These are phyloP conservation scores for Ophiostoma populinum DNA, from an alignment of 2,329 filamentous ascomycete genomes.

Conservation along the genomic window DNA sequence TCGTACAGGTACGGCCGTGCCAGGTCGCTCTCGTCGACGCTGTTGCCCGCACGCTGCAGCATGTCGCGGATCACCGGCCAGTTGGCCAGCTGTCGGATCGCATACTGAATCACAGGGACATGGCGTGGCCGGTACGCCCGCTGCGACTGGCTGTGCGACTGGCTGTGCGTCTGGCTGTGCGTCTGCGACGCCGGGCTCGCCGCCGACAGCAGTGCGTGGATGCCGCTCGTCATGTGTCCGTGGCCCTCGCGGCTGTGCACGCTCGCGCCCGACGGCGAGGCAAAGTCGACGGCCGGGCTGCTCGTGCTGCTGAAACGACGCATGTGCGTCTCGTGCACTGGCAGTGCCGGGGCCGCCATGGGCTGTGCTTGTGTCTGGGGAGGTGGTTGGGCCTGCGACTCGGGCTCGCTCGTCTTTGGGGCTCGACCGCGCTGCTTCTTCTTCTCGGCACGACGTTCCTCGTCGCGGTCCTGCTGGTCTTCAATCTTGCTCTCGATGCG, in stretches of 20 bases:
- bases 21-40: background rate
- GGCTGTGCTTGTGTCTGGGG: too few species aligned
- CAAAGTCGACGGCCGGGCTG: background rate
- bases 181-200: slow-evolving; percentile 3
- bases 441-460: background rate
- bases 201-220: slow-evolving; percentile 12
- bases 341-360: too few species aligned
- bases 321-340: too few species aligned
- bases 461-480: slow-evolving; percentile 3
- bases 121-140: slow-evolving; percentile 2
- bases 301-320: slow-evolving; percentile 3
- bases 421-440: background rate
- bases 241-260: slow-evolving; percentile 1
- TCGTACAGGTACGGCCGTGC: slow-evolving; percentile 6
- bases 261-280: slow-evolving; percentile 5
- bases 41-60: slow-evolving; percentile 3
- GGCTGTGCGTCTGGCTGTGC: too few species aligned
- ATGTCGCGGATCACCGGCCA: slow-evolving; percentile 10
- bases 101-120: slow-evolving; percentile 11
- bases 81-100: slow-evolving; percentile 10
- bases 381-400: too few species aligned
- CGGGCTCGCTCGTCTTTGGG: background rate
- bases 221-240: slow-evolving; percentile 14
- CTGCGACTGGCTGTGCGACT: slow-evolving; percentile 1
- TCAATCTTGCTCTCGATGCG: slow-evolving; percentile 35